Evolutionary conservation across 2,329 filamentous ascomycete genomes (phyloP).

Genomic region (Trichoderma gracile): DNA sequence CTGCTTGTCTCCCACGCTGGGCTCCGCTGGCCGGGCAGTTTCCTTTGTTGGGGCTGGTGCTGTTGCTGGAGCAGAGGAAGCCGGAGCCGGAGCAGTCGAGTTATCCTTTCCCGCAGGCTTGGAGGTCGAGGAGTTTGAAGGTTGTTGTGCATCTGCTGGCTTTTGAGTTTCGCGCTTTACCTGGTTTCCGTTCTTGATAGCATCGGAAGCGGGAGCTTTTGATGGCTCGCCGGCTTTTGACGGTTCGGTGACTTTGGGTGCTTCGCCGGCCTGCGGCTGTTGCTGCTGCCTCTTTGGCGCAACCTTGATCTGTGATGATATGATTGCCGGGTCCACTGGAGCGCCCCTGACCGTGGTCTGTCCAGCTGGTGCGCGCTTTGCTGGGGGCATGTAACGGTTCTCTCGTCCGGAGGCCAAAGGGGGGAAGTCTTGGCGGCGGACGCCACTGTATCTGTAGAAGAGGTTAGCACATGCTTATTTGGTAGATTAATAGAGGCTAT

Average conservation of each 20-base stretch:
- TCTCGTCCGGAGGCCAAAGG: conserved; percentile 56
- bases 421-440: conserved; percentile 73
- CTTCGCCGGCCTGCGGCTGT: conserved; percentile 28
- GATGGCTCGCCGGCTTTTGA: background rate
- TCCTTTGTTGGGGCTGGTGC: conserved; percentile 34
- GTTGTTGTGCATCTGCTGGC: conserved; percentile 32
- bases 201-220: conserved; percentile 30
- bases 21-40: conserved; percentile 33
- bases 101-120: conserved; percentile 39
- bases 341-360: conserved; percentile 73
- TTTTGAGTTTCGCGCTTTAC: conserved; percentile 36
- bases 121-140: background rate
- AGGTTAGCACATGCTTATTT: conserved; percentile 28
- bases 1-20: conserved; percentile 31
- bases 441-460: conserved; percentile 76
- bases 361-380: conserved; percentile 74
- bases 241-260: too few relatives aligned
- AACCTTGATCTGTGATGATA: conserved; percentile 74
- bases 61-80: conserved; percentile 30
- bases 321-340: conserved; percentile 84
- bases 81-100: background rate
- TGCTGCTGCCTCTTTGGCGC: conserved; percentile 45
- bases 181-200: conserved; percentile 36
- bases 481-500: conserved; percentile 17
- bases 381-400: conserved; percentile 87